These are phyloP conservation scores for Trichocladium antarcticum DNA, from an alignment of 495 filamentous ascomycete genomes.

Conservation along the genomic window DNA sequence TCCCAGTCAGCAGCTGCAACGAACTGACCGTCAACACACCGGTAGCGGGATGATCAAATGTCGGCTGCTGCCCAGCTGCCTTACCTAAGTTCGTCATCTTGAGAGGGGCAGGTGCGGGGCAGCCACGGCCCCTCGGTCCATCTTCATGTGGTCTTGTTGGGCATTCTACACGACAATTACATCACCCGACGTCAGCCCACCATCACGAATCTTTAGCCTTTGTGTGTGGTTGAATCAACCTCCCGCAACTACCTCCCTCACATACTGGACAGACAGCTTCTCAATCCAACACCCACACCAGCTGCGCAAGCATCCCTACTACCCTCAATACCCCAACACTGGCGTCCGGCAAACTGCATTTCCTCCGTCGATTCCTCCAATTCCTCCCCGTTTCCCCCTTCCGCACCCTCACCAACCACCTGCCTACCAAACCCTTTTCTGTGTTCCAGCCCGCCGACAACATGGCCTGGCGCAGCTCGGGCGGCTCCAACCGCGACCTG, in stretches of 20 bases:
- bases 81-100: too few species aligned
- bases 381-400: not conserved
- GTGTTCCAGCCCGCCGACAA: not conserved
- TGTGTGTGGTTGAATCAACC: not conserved
- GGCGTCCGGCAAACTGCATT: not conserved
- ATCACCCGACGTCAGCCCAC: slow-evolving; percentile 14
- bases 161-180: too few species aligned
- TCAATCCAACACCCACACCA: not conserved
- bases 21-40: too few species aligned
- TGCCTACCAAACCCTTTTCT: not conserved
- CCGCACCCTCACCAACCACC: not conserved
- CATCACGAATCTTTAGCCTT: slow-evolving; percentile 14
- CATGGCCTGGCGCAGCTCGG: slow-evolving; percentile 92
- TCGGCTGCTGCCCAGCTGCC: too few species aligned
- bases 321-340: not conserved
- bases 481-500: slow-evolving; percentile 62
- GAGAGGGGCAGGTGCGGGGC: too few species aligned
- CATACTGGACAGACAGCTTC: not conserved
- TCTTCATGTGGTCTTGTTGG: too few species aligned
- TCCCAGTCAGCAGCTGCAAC: too few species aligned
- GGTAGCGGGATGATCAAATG: too few species aligned
- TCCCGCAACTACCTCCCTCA: not conserved
- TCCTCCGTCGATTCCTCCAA: not conserved
- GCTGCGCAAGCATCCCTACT: not conserved
- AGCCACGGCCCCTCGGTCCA: too few species aligned